Evolutionary conservation across 768 basidiomycete genomes (phyloP).

Genomic region (Collybia nuda): DNA sequence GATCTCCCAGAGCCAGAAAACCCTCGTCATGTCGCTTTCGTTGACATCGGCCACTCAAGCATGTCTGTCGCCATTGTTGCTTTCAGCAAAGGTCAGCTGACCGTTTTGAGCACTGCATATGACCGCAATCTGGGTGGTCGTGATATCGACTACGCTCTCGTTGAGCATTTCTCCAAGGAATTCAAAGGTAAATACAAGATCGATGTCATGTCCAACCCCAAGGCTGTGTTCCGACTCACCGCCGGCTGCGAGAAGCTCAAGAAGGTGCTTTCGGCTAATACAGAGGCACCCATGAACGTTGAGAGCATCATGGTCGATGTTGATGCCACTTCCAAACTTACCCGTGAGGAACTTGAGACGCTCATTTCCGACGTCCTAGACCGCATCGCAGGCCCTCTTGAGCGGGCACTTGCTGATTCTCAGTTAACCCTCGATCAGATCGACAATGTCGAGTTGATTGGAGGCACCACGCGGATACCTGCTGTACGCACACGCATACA

Average conservation of each 20-base stretch:
- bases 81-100: conserved; percentile 91
- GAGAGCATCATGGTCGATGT: conserved; percentile 97
- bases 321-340: conserved; percentile 85
- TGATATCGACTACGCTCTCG: conserved; percentile 91
- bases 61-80: conserved; percentile 86
- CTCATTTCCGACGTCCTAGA: conserved; percentile 77
- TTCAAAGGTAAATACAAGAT: conserved; percentile 99
- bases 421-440: conserved; percentile 83
- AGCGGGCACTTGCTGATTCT: conserved; percentile 78
- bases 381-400: conserved; percentile 72
- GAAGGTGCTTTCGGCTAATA: conserved; percentile 94
- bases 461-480: conserved; percentile 91
- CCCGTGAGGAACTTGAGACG: conserved; percentile 78
- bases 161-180: conserved; percentile 85
- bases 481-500: conserved; percentile 88
- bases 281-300: conserved; percentile 85
- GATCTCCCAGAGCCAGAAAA: conserved; percentile 86
- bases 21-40: conserved; percentile 87
- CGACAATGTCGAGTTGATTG: conserved; percentile 89
- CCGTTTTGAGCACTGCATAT: conserved; percentile 85
- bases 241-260: conserved; percentile 93
- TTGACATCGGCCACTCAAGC: conserved; percentile 94
- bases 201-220: conserved; percentile 88
- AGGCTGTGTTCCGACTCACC: conserved; percentile 88
- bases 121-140: conserved; percentile 95